These are phyloP conservation scores for Lasiodiplodia citricola DNA, from an alignment of 2,329 filamentous ascomycete species.

Conservation along the genomic window DNA sequence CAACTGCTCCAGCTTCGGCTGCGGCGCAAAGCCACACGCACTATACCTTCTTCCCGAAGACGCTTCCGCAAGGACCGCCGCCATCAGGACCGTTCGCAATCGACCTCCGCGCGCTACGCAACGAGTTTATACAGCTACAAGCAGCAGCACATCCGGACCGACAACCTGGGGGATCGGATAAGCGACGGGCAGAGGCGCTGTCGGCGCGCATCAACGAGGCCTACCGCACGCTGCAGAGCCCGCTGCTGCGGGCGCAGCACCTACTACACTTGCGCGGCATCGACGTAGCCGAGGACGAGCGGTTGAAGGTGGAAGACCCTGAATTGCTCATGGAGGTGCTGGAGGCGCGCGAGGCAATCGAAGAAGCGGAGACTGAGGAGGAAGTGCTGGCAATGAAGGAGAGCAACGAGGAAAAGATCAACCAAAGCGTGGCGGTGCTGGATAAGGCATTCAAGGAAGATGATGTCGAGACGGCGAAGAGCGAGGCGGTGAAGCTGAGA, in stretches of 20 bases:
- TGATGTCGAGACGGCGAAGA: slow-evolving; percentile 69
- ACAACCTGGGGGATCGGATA: slow-evolving; percentile 50
- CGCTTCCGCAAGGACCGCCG: slow-evolving; percentile 78
- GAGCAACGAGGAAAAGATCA: slow-evolving; percentile 72
- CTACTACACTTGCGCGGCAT: slow-evolving; percentile 73
- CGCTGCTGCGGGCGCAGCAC: slow-evolving; percentile 86
- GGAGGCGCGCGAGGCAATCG: slow-evolving; percentile 71
- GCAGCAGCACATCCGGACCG: slow-evolving; percentile 76
- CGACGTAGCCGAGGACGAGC: slow-evolving; percentile 81
- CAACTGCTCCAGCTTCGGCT: not conserved
- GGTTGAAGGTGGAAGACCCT: slow-evolving; percentile 70
- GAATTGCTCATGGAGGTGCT: slow-evolving; percentile 79
- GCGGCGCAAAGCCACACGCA: slow-evolving; percentile 51
- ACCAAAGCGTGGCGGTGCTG: slow-evolving; percentile 65
- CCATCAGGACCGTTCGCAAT: slow-evolving; percentile 78
- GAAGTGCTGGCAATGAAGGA: slow-evolving; percentile 64
- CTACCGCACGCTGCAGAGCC: slow-evolving; percentile 81
- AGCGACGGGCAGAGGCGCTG: slow-evolving; percentile 72
- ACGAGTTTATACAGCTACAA: slow-evolving; percentile 88
- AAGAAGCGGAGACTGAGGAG: slow-evolving; percentile 62
- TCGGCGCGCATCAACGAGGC: slow-evolving; percentile 89
- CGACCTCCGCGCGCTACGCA: slow-evolving; percentile 70
- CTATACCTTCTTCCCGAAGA: slow-evolving; percentile 87
- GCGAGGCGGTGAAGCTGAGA: slow-evolving; percentile 76
- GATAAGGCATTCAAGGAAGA: slow-evolving; percentile 69